Percentiles rank a stretch among this genome's conserved stretches.
Conservation (phyloP, 148 eudicot genomes). For the Rhododendron simsii region DNA sequence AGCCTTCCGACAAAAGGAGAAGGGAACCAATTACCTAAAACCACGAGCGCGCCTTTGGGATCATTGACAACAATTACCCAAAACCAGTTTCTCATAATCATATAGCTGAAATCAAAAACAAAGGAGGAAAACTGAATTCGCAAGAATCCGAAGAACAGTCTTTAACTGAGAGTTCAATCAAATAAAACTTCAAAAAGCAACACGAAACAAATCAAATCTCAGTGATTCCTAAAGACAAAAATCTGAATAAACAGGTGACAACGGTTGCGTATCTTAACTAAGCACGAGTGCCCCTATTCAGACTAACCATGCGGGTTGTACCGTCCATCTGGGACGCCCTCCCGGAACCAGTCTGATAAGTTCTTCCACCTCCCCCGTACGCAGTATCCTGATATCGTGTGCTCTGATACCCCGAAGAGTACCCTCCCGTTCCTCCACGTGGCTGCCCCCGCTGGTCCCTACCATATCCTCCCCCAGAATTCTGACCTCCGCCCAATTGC, state of each 20-base stretch:
- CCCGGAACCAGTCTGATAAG: constrained; percentile 18
- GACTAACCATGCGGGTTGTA: constrained; percentile 69
- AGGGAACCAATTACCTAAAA: not conserved
- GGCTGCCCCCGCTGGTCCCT: constrained; percentile 45
- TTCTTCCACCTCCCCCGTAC: constrained; percentile 28
- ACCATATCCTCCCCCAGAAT: constrained; percentile 28
- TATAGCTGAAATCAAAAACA: not conserved
- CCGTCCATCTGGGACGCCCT: constrained; percentile 56
- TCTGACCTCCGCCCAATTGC: constrained; percentile 32
- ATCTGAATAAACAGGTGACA: not conserved
- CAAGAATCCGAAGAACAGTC: not conserved
- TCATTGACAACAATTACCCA: not conserved
- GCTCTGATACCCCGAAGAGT: constrained; percentile 21
- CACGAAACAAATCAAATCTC: not conserved
- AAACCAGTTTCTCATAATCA: not conserved
- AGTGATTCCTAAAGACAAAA: not conserved
- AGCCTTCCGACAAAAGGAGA: not conserved
- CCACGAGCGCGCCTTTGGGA: not conserved
- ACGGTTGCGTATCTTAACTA: constrained; percentile 4
- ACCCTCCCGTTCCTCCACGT: constrained; percentile 28
- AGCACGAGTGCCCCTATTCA: constrained; percentile 48
- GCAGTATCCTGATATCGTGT: constrained; percentile 26
- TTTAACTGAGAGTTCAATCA: not conserved
- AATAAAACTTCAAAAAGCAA: not conserved
- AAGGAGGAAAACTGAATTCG: not conserved